Conservation (phyloP, 1,284 basidiomycete species). For the Cutaneotrichosporon sp. region DNA sequence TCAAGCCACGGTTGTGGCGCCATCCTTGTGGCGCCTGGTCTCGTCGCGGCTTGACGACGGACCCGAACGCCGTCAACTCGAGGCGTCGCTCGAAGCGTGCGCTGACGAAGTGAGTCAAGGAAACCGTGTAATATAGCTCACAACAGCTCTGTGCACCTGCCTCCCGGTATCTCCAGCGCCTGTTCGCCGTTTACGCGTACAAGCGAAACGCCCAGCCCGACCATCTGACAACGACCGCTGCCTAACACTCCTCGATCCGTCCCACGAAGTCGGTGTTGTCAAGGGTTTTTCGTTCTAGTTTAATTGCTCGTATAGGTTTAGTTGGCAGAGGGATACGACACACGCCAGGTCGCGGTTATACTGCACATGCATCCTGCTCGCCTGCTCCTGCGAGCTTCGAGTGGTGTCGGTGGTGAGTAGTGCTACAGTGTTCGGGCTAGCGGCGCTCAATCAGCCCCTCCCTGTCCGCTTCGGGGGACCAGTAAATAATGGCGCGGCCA, state of each 20-base stretch:
- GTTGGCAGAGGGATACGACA: too few species aligned
- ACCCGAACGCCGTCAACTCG: constrained; percentile 16
- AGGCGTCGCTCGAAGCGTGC: constrained; percentile 21
- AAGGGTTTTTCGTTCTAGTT: too few species aligned
- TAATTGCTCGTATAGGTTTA: too few species aligned
- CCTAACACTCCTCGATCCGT: too few species aligned
- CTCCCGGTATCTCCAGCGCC: constrained; percentile 33
- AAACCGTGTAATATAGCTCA: not conserved
- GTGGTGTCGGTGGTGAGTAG: not conserved
- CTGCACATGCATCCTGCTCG: constrained; percentile 1
- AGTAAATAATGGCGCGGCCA: constrained; percentile 41
- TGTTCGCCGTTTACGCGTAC: constrained; percentile 40
- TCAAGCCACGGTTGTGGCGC: constrained; percentile 5
- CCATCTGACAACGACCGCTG: too few species aligned
- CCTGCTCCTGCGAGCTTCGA: not conserved
- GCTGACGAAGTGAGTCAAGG: constrained; percentile 28
- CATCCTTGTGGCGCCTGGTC: constrained; percentile 3
- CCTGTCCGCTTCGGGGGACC: constrained; percentile 38
- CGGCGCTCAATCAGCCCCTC: constrained; percentile 38
- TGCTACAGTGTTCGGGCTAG: not conserved
- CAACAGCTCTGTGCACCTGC: constrained; percentile 24
- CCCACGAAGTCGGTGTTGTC: too few species aligned
- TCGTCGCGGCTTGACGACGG: constrained; percentile 9
- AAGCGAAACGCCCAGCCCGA: constrained; percentile 16
- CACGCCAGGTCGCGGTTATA: not conserved